Conservation (phyloP, 805 yeast species). For the Helenozyma baotianmanensis region DNA sequence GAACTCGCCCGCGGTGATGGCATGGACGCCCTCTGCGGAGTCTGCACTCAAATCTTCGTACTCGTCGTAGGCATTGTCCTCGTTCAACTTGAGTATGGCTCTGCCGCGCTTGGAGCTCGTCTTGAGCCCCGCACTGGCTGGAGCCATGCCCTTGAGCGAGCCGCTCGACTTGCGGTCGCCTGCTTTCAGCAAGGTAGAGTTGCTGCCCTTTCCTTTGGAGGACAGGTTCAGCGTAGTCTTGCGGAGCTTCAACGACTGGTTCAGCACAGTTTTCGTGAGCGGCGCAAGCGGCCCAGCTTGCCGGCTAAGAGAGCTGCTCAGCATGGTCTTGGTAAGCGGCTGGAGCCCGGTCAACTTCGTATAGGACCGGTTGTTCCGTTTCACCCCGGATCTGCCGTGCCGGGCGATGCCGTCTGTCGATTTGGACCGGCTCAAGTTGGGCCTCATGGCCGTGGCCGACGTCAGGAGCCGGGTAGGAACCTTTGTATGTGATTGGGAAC, state of each 20-base stretch:
- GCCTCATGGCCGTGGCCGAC: slow-evolving; percentile 12
- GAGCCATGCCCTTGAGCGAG: slow-evolving; percentile 6
- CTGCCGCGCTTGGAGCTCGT: slow-evolving; percentile 33
- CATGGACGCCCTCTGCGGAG: slow-evolving; percentile 6
- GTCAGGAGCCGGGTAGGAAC: slow-evolving; percentile 7
- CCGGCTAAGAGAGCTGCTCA: slow-evolving; percentile 10
- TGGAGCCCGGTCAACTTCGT: slow-evolving; percentile 25
- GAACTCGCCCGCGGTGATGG: too few relatives aligned
- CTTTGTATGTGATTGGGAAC: slow-evolving; percentile 14
- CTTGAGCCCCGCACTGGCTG: slow-evolving; percentile 25
- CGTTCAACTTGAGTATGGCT: slow-evolving; percentile 37
- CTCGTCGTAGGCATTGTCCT: slow-evolving; percentile 30
- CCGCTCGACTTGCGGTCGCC: slow-evolving; percentile 14
- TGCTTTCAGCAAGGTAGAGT: slow-evolving; percentile 14
- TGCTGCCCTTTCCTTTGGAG: slow-evolving; percentile 4
- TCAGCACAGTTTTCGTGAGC: slow-evolving; percentile 15
- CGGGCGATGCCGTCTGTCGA: slow-evolving; percentile 37
- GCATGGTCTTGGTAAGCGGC: slow-evolving; percentile 16
- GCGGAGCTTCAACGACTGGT: slow-evolving; percentile 11
- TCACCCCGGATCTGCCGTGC: slow-evolving; percentile 19
- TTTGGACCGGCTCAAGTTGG: slow-evolving; percentile 34
- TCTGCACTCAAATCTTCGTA: slow-evolving; percentile 32
- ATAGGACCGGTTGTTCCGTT: slow-evolving; percentile 32
- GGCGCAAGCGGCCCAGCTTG: slow-evolving; percentile 6
- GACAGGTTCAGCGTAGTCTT: slow-evolving; percentile 12